Conservation (phyloP, 1,284 basidiomycete genomes). For the Sporisorium scitamineum region DNA sequence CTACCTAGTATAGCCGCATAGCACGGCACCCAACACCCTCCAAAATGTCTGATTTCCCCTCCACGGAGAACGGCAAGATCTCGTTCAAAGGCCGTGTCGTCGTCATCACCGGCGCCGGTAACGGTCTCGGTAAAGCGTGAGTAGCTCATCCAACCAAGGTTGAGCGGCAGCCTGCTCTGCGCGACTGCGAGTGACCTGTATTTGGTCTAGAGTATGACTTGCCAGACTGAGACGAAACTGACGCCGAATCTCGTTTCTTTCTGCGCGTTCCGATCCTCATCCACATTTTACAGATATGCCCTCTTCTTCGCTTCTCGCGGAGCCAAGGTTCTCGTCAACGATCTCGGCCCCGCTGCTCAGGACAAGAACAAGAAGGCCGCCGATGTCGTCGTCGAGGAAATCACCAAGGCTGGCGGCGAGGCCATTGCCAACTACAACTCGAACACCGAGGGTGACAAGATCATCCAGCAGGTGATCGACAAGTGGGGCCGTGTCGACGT, state of each 20-base stretch:
- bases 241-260: background rate
- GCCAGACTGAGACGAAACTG: conserved; percentile 1
- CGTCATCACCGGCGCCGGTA: conserved; percentile 94
- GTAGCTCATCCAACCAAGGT: conserved; percentile 68
- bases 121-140: conserved; percentile 90
- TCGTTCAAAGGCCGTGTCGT: conserved; percentile 90
- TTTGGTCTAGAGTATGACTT: background rate
- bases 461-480: conserved; percentile 88
- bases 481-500: conserved; percentile 81
- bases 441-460: conserved; percentile 86
- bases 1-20: conserved; percentile 17
- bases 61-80: conserved; percentile 65
- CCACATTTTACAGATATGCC: conserved; percentile 79
- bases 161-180: background rate
- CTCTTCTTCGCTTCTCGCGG: conserved; percentile 89
- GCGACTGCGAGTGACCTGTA: background rate
- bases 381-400: conserved; percentile 92
- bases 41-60: conserved; percentile 66
- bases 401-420: conserved; percentile 77
- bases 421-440: conserved; percentile 82
- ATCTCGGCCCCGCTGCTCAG: conserved; percentile 75
- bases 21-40: conserved; percentile 10
- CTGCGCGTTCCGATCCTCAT: background rate
- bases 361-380: conserved; percentile 91
- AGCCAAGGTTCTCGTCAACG: conserved; percentile 78